Base-by-base conservation (phyloP, 1,284 basidiomycete genomes). In the Xerocomus minutiporus region DNA sequence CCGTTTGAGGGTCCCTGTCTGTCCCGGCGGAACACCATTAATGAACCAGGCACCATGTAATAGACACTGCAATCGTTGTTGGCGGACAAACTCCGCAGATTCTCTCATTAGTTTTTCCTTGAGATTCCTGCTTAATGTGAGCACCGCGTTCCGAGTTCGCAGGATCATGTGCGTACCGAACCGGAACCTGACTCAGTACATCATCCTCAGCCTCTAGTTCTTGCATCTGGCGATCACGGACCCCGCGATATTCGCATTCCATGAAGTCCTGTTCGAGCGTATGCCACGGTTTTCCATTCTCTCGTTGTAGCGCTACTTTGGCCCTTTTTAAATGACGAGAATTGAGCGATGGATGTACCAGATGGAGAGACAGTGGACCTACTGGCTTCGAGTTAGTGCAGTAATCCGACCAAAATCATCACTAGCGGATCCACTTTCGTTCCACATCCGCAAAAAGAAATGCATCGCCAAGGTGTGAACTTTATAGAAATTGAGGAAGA, bases 371-470 rank as follows among this genome's bases (percentile, higher is more conserved):
- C 50, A 42, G 32, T 34, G 41, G 48, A 82, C 88, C 60, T 66
- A 91, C 83, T 97, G 94, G 75, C 91, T 93, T 45, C 86, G 83
- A 38, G 91, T 88, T 23, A 97, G 74, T 13, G 88, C 89, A 45
- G 84, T 81, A 8, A 97, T 84, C 13, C 93, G 84, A 35, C 81
- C 76, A 63, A 97, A 95, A 68, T 97, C 93, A 29, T 77, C 83
- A 8, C 71, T 69, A 8, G 87, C 85, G 1, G 95, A 92, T 34
- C 89, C 88, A 58, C 91, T 93, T 70, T 97, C 94, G 62, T 81
- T 84, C 94, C 94, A 98, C 87, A 98, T 96, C 56, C 92, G 82
- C 28, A 94, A 73, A 75, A 97, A 97, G 75, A 97, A 97, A 52
- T 84, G 84, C 28, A 91, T 83, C 1, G 90, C 89, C 4, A 96